phyloP scores from a whole-genome alignment of 352 stramenopile species.

The Plasmopara halstedii region DNA sequence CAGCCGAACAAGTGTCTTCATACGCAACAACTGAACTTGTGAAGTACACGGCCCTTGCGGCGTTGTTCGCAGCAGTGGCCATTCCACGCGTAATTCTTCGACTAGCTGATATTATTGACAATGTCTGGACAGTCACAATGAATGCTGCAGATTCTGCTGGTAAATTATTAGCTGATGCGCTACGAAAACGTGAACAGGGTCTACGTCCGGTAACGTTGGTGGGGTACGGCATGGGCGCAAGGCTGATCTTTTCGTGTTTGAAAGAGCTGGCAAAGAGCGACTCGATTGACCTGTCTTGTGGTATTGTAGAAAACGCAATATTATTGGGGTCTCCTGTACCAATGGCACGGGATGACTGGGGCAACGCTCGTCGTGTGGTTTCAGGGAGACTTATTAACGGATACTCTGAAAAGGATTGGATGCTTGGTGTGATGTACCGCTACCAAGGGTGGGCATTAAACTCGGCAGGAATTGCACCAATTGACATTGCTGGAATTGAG shows the following conservation, averaged over 20 bases:
- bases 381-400: constrained; percentile 86
- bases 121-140: constrained; percentile 80
- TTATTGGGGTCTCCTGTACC: constrained; percentile 78
- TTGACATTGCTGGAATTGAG: constrained; percentile 64
- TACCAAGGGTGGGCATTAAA: constrained; percentile 79
- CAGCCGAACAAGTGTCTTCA: constrained; percentile 48
- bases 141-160: constrained; percentile 62
- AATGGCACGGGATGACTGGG: constrained; percentile 54
- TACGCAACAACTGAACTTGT: constrained; percentile 73
- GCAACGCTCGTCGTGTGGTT: constrained; percentile 56
- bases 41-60: constrained; percentile 63
- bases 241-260: constrained; percentile 86
- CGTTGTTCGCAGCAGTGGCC: constrained; percentile 65
- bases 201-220: constrained; percentile 84
- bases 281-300: constrained; percentile 44
- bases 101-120: constrained; percentile 75
- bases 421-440: constrained; percentile 88
- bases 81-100: constrained; percentile 66
- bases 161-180: constrained; percentile 61
- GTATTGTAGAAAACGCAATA: constrained; percentile 86
- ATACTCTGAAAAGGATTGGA: constrained; percentile 86
- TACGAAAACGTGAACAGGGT: constrained; percentile 59
- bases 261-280: constrained; percentile 70
- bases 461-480: constrained; percentile 59
- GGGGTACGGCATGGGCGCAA: constrained; percentile 84